Base-by-base conservation (phyloP, 1,284 basidiomycete species). In the Cryptococcus sp. region DNA sequence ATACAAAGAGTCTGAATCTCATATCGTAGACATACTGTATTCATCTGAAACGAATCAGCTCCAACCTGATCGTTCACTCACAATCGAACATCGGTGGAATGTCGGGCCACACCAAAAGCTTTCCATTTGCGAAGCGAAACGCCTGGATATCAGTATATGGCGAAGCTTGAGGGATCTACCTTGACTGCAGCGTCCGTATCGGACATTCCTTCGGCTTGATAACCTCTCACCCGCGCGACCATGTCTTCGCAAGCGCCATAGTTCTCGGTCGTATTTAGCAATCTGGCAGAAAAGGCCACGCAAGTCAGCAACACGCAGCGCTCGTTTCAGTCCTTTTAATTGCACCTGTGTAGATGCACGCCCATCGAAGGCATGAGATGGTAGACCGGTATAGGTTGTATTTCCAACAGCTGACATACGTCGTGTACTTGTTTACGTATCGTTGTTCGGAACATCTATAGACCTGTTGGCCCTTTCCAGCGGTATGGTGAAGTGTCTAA, bases 31-130 rank as follows among this genome's bases (percentile, higher is more conserved):
- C 40, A 20, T 26, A 57, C 55, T 57, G 47, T 39, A 57, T 37
- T 57, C 55, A 43, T 45, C 55, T 57, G 44, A 8, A 22, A 5
- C 20, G 23, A 4, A 22, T 44, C 26, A 51, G 47, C 19, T 44
- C 15, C 5, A 44, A n/a, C 8, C 7, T 8, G 1, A 13, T 34
- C 20, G 50, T 7, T 25, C 5, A 54, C 58, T 52, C 49, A 59
- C 58, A 55, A 41, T 59, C 58, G 41, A 55, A 59, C 58, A 59
- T 59, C 11, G 40, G 43, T 3, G 58, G 58, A 25, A 59, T 38
- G 38, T 59, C 53, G 13, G 49, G 49, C 45, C 23, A 52, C 13
- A 38, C 20, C 4, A 52, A 34, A 13, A 55, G 34, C 11, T 26
- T 38, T 3, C 43, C 51, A 3, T 22, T 1, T 44, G 22, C 13